These are phyloP conservation scores for Mucor mucedo DNA, from an alignment of 371 early-diverging fungal species.

Conservation along the genomic window DNA sequence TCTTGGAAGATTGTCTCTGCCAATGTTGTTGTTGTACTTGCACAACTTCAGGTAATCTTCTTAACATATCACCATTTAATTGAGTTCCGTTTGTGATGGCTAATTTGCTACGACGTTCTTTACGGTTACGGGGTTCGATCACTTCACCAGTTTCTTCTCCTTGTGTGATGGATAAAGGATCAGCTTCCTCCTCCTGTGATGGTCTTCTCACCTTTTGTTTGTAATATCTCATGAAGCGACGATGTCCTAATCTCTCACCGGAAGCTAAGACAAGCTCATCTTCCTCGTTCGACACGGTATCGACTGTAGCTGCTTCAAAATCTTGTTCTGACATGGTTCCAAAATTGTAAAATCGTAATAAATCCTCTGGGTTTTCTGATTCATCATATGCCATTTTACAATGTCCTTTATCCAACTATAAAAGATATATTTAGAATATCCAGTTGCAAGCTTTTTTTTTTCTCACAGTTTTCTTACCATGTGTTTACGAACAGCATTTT, in stretches of 20 bases:
- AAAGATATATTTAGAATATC: neutral
- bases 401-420: conserved; percentile 88
- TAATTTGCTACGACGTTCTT: conserved; percentile 28
- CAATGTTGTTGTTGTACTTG: conserved; percentile 16
- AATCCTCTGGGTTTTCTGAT: conserved; percentile 84
- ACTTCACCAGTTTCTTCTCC: conserved; percentile 24
- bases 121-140: conserved; percentile 33
- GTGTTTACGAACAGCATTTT: conserved; percentile 91
- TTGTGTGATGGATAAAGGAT: conserved; percentile 17
- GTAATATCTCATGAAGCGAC: conserved; percentile 79
- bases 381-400: conserved; percentile 93
- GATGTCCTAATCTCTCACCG: conserved; percentile 84
- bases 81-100: conserved; percentile 20
- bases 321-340: conserved; percentile 41
- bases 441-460: neutral
- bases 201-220: conserved; percentile 62
- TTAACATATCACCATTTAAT: conserved; percentile 4
- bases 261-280: conserved; percentile 81
- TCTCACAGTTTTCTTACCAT: conserved; percentile 66
- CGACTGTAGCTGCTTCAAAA: conserved; percentile 26
- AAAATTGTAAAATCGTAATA: conserved; percentile 91
- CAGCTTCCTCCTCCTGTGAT: neutral
- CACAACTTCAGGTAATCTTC: conserved; percentile 24
- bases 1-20: conserved; percentile 19
- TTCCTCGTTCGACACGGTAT: conserved; percentile 7